Evolutionary conservation across 2,329 filamentous ascomycete genomes (phyloP).

Genomic region (Ceratocystiopsis minuta): DNA sequence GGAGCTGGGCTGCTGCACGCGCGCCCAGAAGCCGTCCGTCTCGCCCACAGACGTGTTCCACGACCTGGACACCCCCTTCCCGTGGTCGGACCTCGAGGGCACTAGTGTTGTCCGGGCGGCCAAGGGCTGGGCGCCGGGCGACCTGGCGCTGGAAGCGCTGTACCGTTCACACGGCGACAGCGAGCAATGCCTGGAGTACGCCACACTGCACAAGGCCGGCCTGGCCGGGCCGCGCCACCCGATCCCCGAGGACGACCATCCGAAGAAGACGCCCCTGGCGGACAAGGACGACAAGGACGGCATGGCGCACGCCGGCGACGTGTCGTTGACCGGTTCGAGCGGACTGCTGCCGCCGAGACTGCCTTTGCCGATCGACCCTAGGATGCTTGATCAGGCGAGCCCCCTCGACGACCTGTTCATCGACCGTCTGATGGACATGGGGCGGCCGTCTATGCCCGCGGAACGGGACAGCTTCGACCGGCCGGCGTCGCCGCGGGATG

Average conservation of each 20-base stretch:
- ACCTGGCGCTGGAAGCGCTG: constrained; percentile 58
- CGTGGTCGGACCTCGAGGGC: constrained; percentile 23
- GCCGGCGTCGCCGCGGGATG: background rate
- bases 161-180: constrained; percentile 60
- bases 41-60: constrained; percentile 16
- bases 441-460: background rate
- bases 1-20: constrained; percentile 27
- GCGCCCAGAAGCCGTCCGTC: background rate
- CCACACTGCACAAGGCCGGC: constrained; percentile 20
- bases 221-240: constrained; percentile 45
- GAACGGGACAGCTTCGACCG: too few species aligned
- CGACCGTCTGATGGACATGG: background rate
- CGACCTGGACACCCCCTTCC: constrained; percentile 24
- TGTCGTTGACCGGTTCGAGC: too few species aligned
- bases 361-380: constrained; percentile 11
- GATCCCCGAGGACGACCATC: constrained; percentile 42
- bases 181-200: constrained; percentile 48
- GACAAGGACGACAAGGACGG: constrained; percentile 4
- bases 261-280: constrained; percentile 5
- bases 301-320: too few species aligned
- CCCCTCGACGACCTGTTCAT: constrained; percentile 8
- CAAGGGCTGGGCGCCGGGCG: constrained; percentile 21
- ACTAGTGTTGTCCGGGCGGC: constrained; percentile 11
- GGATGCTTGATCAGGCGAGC: constrained; percentile 16
- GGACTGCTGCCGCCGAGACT: background rate